These are phyloP conservation scores for Argentina anserina DNA, from an alignment of 306 rosid genomes.

Conservation along the genomic window DNA sequence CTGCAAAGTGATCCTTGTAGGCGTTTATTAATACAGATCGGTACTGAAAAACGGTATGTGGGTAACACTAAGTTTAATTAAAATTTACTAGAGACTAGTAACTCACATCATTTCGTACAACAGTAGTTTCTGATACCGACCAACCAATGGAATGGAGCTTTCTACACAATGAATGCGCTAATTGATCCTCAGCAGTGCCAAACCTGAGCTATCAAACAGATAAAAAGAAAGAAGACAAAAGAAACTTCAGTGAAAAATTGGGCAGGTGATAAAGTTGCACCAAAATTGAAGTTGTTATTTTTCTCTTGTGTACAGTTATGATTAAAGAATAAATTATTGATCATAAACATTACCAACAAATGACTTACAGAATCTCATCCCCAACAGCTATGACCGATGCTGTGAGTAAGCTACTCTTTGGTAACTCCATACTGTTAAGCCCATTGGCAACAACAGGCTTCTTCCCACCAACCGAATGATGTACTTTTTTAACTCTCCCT, in stretches of 20 bases:
- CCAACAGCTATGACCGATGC: constrained; percentile 83
- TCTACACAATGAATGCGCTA: constrained; percentile 67
- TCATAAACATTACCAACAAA: constrained; percentile 24
- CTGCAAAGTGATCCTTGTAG: background rate
- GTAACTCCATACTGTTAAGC: constrained; percentile 33
- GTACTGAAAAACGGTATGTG: background rate
- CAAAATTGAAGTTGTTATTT: background rate
- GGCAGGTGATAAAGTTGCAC: constrained; percentile 5
- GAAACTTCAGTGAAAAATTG: constrained; percentile 45
- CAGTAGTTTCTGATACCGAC: constrained; percentile 62
- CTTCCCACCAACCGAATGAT: constrained; percentile 39
- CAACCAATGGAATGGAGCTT: constrained; percentile 83
- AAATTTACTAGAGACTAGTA: background rate
- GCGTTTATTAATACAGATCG: background rate
- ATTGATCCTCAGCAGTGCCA: constrained; percentile 86
- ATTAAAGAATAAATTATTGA: background rate
- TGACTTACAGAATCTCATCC: constrained; percentile 94
- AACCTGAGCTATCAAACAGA: constrained; percentile 94
- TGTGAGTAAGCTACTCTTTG: constrained; percentile 53
- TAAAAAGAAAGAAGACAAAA: constrained; percentile 31
- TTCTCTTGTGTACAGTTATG: background rate
- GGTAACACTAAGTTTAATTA: background rate
- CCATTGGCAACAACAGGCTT: constrained; percentile 56
- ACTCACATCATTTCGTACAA: constrained; percentile 81
- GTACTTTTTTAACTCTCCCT: constrained; percentile 70